Evolutionary conservation across 2,329 filamentous ascomycete genomes (phyloP), one percentile per base, ranked within the genome.

Genomic region (Botrytis paeoniae): DNA sequence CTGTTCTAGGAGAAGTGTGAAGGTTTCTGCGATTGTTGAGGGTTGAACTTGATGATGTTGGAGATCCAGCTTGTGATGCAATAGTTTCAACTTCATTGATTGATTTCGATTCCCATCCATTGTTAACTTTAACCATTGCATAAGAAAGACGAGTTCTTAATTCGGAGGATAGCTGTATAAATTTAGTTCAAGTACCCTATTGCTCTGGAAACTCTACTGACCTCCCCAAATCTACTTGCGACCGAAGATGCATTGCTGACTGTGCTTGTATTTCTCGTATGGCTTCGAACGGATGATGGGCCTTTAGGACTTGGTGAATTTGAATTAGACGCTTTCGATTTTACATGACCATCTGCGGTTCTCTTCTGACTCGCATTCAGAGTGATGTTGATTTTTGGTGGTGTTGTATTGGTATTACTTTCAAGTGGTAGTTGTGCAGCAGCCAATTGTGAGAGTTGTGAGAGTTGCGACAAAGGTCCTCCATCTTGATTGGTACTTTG

Each of bases 41-140:
- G 72, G 88, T 86, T 41, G 89, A 87, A 73, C 86, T 84, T 81
- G 87, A 87, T 66, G 91, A 86, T 48, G 86, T 84, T 39, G 90
- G 89, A 1, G 91, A 93, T 32, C 85, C 88, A 73, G 87, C 87
- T 71, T 92, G 89, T 1, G 92, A 93, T 16, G 92, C 89, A 59
- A 93, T 83, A 64, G 88, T 89, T 82, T 95, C 93, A 43, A 95
- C 88, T 82, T 95, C 92, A 72, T 92, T 90, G 73, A 96, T 89
- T 29, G 89, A 90, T 75, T 92, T 90, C 68, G 91, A 88, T 82
- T 97, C 92, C 92, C 94, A 96, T 73, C 93, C 94, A 80, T 97
- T 91, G 80, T 94, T 93, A 59, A 98, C 92, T 82, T 97, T 98
- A 80, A 97, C 88, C 88, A 97, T 96, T 76, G 95, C 95, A 82